Evolutionary conservation across 495 filamentous ascomycete species (phyloP), one percentile per base, ranked within the genome.

Genomic region (Cryomyces minteri): DNA sequence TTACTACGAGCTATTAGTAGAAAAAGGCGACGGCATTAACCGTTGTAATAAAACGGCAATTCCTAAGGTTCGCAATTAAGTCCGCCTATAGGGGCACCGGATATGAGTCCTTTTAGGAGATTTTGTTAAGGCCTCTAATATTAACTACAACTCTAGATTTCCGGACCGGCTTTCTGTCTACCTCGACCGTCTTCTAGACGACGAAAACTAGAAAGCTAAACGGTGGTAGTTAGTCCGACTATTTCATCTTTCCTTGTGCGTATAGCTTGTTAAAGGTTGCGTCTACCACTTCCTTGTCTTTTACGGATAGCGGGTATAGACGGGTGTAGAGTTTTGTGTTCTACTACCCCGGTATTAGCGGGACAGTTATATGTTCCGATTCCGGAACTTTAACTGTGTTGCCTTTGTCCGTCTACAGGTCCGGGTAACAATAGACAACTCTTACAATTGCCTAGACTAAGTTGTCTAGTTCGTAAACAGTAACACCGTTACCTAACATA

Each of bases 201-300:
- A 55, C 40, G 41, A 55, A 55, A 0, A 48, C 32, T 0, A 33
- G 43, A 29, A 40, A 54, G 3, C 30, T 43, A 47, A 39, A 49
- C 0, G 28, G 28, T 1, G 37, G 45, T 25, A 12, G 32, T 8
- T 53, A 5, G 11, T 0, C 43, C 9, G 30, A 12, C 32, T 32
- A 47, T 28, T 10, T 31, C 33, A 53, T 39, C 18, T 46, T 44
- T n/a, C 30, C n/a, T 42, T 49, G 42, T 30, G 49, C 30, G 34
- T 54, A 42, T 32, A 54, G 7, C 31, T 51, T 43, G 39, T 51
- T 32, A 44, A 54, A 54, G 6, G 28, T 48, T 6, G 43, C 40
- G 33, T 57, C 39, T 10, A 57, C 40, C 0, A 57, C 33, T 30
- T 49, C 46, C 1, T 45, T 14, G 40, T 57, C 33, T 6, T 43